These are phyloP conservation scores for Aspergillus hancockii DNA, from an alignment of 495 filamentous ascomycete genomes.

Conservation along the genomic window DNA sequence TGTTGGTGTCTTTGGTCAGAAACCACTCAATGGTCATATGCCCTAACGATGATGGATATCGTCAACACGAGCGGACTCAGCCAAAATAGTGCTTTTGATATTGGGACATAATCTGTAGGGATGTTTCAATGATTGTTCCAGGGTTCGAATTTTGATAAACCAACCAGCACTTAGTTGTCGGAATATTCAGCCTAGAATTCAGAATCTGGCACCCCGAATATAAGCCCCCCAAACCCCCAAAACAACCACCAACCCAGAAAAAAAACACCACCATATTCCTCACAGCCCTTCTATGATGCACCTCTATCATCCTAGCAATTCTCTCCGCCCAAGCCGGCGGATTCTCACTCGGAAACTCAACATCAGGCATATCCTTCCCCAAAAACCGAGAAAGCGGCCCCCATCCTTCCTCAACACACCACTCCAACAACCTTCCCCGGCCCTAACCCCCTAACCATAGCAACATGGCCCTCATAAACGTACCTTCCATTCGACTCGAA, in stretches of 20 bases:
- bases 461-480: slow-evolving; percentile 14
- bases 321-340: slow-evolving; percentile 22
- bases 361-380: neutral
- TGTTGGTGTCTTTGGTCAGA: slow-evolving; percentile 24
- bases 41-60: neutral
- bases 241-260: neutral
- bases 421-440: slow-evolving; percentile 22
- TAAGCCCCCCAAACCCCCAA: neutral
- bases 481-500: slow-evolving; percentile 9
- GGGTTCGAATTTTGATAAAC: too few relatives aligned
- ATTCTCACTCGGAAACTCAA: neutral
- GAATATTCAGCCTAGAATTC: too few relatives aligned
- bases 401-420: slow-evolving; percentile 4
- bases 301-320: slow-evolving; percentile 19
- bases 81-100: too few relatives aligned
- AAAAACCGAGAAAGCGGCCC: slow-evolving; percentile 2
- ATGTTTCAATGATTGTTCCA: too few relatives aligned
- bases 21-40: slow-evolving; percentile 5
- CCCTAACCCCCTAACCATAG: slow-evolving; percentile 10
- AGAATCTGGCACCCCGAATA: neutral
- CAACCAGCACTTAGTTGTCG: too few relatives aligned
- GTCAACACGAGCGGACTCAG: neutral
- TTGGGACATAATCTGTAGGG: too few relatives aligned
- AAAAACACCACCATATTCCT: slow-evolving; percentile 20
- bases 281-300: slow-evolving; percentile 15